phyloP scores from a whole-genome alignment of 148 eudicot species.

The Silene latifolia region DNA sequence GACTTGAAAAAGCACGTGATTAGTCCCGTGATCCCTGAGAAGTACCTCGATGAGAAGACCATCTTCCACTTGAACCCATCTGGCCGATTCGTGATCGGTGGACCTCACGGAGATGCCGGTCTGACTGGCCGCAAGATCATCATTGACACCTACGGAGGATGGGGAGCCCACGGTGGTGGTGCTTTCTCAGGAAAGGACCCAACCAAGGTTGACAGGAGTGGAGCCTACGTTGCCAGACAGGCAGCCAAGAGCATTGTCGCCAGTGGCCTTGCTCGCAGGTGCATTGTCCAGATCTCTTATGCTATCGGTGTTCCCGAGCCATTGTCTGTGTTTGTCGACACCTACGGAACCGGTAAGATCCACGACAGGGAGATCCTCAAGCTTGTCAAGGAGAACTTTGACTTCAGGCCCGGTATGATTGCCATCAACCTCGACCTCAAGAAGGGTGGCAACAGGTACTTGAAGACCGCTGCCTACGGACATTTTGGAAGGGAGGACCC shows the following conservation, averaged over 20 bases:
- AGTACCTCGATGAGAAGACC: constrained; percentile 54
- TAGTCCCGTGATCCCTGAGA: constrained; percentile 44
- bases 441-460: constrained; percentile 45
- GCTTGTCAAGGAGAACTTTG: constrained; percentile 47
- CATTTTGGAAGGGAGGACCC: constrained; percentile 46
- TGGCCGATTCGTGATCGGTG: constrained; percentile 48
- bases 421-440: constrained; percentile 37
- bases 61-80: constrained; percentile 55
- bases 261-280: constrained; percentile 45
- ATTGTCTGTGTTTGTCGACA: constrained; percentile 48
- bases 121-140: constrained; percentile 51
- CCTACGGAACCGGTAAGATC: constrained; percentile 46
- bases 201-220: constrained; percentile 51
- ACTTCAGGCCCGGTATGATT: constrained; percentile 52
- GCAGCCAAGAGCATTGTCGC: constrained; percentile 55
- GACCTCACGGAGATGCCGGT: constrained; percentile 54
- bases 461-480: constrained; percentile 51
- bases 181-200: constrained; percentile 61
- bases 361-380: constrained; percentile 42
- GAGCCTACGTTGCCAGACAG: constrained; percentile 47
- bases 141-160: constrained; percentile 49
- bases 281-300: constrained; percentile 46
- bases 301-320: constrained; percentile 53
- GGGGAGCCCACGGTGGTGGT: constrained; percentile 57
- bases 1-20: constrained; percentile 47